Base-by-base conservation (phyloP, 805 yeast genomes). In the Candida patagonica region DNA sequence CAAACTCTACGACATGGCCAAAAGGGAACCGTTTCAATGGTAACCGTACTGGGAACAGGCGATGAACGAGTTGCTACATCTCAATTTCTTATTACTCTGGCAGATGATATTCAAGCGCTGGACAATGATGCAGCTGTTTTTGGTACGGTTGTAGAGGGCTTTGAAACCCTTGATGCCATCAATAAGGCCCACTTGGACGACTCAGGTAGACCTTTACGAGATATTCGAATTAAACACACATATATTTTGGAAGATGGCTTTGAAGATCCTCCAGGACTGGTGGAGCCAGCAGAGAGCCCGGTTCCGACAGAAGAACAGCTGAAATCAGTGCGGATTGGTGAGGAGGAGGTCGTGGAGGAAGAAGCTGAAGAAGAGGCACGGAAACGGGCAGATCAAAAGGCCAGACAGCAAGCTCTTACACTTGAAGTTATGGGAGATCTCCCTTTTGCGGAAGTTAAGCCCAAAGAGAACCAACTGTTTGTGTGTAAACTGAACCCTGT, bases 361-460 rank as follows among this genome's bases (percentile, higher is more conserved):
- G 50, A 45, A 1, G 55, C 50, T 5, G 56, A 47, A 19, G 65
- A 60, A 24, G 53, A 46, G 12, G 47, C 52, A 10, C 51, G 54
- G 33, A 40, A 49, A 29, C 46, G 49, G 31, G 45, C 49, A 21
- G 61, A 58, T 17, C 57, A 53, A 15, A 66, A 65, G 26, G 67
- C 77, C 1, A 59, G 65, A 3, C 61, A 77, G 2, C 74, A 74
- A 41, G 81, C 83, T 1, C 53, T 79, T 25, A 70, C 84, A 0
- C 57, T 79, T 35, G 84, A 79, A 49, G 59, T 78, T 44, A 62
- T 79, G 32, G 83, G 83, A 0, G 85, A 79, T 48, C 46, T 79
- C 6, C 78, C 80, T 1, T 63, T 66, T 26, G 76, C 80, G 2
- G 70, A 69, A 16, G 70, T 68, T 19, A 67, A 68, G 45, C 86